These are phyloP conservation scores for Begonia loranthoides DNA, from an alignment of 306 rosid species.

Conservation along the genomic window DNA sequence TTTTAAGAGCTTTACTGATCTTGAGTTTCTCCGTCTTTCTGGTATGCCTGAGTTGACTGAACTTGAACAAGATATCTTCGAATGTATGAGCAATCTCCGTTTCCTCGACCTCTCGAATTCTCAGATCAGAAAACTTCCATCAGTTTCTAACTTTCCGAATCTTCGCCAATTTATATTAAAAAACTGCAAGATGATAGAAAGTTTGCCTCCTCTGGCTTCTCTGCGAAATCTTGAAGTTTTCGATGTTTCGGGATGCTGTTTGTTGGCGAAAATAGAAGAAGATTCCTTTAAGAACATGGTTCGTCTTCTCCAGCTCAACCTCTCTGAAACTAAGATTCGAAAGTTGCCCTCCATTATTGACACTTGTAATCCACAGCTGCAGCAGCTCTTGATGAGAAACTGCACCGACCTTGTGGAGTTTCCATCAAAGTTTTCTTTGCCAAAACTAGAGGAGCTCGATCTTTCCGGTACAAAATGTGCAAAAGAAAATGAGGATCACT, in stretches of 20 bases:
- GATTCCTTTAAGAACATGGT: constrained; percentile 14
- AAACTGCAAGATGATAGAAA: constrained; percentile 10
- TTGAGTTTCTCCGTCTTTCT: constrained; percentile 18
- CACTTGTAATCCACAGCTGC: constrained; percentile 1
- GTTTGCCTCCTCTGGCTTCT: constrained; percentile 5
- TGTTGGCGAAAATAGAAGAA: constrained; percentile 6
- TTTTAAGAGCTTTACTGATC: background rate
- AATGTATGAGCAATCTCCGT: constrained; percentile 10
- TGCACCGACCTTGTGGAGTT: constrained; percentile 7
- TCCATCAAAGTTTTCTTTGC: constrained; percentile 3
- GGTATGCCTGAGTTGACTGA: constrained; percentile 5
- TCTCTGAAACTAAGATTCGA: constrained; percentile 16
- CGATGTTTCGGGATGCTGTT: constrained; percentile 19
- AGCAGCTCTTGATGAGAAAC: constrained; percentile 10
- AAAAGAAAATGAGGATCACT: constrained; percentile 2
- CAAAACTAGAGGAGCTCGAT: constrained; percentile 17
- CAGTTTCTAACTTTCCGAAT: constrained; percentile 6
- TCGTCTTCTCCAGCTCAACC: constrained; percentile 13
- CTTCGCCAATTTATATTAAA: constrained; percentile 10
- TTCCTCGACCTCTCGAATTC: constrained; percentile 17
- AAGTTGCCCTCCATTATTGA: constrained; percentile 7
- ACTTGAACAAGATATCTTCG: constrained; percentile 8
- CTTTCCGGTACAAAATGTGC: constrained; percentile 9
- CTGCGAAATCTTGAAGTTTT: constrained; percentile 17
- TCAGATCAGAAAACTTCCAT: constrained; percentile 7